A percentile compares a stretch with the other conserved stretches of the same genome.
phyloP scores from a whole-genome alignment of 176 grass and related monocot species.

The Carex parvula region DNA sequence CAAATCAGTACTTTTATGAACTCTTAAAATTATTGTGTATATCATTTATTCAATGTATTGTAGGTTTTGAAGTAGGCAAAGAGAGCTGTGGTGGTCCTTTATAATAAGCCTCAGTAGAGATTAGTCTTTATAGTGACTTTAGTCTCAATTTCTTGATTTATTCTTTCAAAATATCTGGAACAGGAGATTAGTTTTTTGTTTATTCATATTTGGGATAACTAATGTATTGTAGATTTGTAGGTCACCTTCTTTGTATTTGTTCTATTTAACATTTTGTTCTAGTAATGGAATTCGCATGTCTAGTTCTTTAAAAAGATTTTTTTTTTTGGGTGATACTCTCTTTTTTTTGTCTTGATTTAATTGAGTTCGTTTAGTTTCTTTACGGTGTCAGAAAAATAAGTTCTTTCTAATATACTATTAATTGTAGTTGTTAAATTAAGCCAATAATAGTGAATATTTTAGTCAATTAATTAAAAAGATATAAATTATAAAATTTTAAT shows the following conservation, averaged over 20 bases:
- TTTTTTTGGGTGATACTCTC: neutral
- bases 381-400: no score
- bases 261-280: neutral
- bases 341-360: no score
- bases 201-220: constrained; percentile 20
- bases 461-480: no score
- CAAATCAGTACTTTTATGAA: neutral
- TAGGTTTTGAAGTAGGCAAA: constrained; percentile 18
- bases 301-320: neutral
- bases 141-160: constrained; percentile 8
- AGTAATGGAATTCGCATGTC: neutral
- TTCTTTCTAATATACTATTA: no score
- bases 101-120: neutral
- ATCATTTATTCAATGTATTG: constrained; percentile 4
- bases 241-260: constrained; percentile 1
- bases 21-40: neutral
- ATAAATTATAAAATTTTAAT: no score
- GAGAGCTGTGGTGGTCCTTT: neutral
- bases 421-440: no score
- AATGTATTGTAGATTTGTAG: constrained; percentile 15
- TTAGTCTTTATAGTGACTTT: constrained; percentile 17
- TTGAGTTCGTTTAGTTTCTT: no score
- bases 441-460: no score
- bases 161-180: constrained; percentile 14
- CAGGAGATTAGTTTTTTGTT: neutral